phyloP scores from a whole-genome alignment of 352 stramenopile species.

The Pythium aphanidermatum region DNA sequence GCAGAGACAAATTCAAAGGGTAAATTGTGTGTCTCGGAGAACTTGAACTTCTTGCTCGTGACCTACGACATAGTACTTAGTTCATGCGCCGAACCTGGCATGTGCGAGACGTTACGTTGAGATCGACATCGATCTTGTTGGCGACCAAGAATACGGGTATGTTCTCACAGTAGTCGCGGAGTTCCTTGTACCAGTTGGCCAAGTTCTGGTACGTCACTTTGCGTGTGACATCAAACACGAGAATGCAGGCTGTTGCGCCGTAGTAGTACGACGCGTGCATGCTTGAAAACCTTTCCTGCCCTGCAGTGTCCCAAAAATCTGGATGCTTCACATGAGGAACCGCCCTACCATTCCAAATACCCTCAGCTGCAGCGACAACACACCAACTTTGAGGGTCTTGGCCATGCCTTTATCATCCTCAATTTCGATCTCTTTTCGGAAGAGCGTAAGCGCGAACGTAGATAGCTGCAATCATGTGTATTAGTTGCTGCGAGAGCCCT shows the following conservation, averaged over 20 bases:
- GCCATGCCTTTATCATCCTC: constrained; percentile 38
- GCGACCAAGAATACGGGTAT: constrained; percentile 93
- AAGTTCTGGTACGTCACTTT: constrained; percentile 95
- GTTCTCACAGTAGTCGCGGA: constrained; percentile 89
- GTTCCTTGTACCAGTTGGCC: constrained; percentile 88
- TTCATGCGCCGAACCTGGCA: background rate
- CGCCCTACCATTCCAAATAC: too few relatives aligned
- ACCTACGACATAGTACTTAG: too few relatives aligned
- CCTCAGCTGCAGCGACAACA: too few relatives aligned
- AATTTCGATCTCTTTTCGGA: constrained; percentile 89
- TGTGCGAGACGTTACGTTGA: constrained; percentile 45
- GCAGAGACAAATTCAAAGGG: constrained; percentile 94
- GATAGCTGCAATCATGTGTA: constrained; percentile 55
- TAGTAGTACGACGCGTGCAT: constrained; percentile 97
- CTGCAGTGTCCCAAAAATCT: constrained; percentile 96
- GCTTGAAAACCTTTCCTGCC: constrained; percentile 93
- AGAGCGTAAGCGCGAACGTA: constrained; percentile 94
- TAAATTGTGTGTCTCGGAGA: constrained; percentile 91
- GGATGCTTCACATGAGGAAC: background rate
- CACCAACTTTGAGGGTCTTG: constrained; percentile 61
- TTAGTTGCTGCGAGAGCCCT: background rate
- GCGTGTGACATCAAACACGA: constrained; percentile 95
- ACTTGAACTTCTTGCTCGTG: constrained; percentile 97
- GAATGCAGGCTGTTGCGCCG: constrained; percentile 89
- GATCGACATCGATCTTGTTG: constrained; percentile 97